Evolutionary conservation across 441 rosid species (phyloP).

Genomic region (Raphanus hybrid): DNA sequence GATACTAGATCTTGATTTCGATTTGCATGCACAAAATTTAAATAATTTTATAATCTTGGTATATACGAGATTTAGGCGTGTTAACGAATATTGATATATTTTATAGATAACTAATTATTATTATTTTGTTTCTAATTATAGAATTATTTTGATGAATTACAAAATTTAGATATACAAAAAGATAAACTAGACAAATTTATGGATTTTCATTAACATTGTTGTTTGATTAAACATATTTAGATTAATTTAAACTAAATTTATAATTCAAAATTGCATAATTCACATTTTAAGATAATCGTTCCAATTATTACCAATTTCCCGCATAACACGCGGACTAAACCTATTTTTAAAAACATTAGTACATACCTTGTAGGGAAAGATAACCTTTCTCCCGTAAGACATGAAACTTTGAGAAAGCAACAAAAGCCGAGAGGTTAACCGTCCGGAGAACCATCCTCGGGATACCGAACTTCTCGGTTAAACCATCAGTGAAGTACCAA

Average conservation of each 20-base stretch:
- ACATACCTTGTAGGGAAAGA: conserved; percentile 55
- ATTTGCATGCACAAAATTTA: too few species aligned
- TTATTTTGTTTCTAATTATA: too few species aligned
- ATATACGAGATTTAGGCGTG: too few species aligned
- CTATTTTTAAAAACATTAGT: not conserved
- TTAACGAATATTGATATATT: too few species aligned
- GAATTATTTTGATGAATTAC: not conserved
- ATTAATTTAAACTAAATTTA: too few species aligned
- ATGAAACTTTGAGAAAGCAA: conserved; percentile 54
- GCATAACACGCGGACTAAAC: not conserved
- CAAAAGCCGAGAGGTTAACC: conserved; percentile 54
- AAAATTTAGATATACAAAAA: not conserved
- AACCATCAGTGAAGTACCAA: conserved; percentile 56
- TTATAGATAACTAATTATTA: too few species aligned
- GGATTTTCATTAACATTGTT: not conserved
- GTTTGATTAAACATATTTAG: too few species aligned
- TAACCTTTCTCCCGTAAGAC: conserved; percentile 57
- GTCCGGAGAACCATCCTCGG: conserved; percentile 65
- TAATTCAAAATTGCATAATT: too few species aligned
- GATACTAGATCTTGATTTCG: too few species aligned
- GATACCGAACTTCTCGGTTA: conserved; percentile 49
- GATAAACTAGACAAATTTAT: not conserved
- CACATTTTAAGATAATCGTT: too few species aligned
- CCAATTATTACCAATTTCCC: too few species aligned
- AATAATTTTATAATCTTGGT: too few species aligned